Evolutionary conservation across 2,329 filamentous ascomycete species (phyloP).

Genomic region (Aspergillus sergii): DNA sequence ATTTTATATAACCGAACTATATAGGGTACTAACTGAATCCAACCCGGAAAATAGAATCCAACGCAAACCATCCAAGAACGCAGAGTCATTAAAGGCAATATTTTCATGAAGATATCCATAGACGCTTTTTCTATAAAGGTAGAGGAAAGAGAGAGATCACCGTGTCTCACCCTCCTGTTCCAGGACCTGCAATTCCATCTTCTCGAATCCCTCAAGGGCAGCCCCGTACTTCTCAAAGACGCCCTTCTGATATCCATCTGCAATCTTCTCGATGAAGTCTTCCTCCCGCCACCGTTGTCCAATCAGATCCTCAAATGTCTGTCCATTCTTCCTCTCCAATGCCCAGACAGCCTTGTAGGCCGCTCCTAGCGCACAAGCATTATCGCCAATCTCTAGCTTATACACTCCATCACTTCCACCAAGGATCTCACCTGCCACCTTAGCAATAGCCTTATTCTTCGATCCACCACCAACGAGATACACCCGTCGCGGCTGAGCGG

Average conservation of each 20-base stretch:
- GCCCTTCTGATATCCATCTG: slow-evolving; percentile 74
- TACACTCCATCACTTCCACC: slow-evolving; percentile 89
- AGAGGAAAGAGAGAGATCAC: neutral
- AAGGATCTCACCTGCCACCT: slow-evolving; percentile 82
- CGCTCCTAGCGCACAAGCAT: slow-evolving; percentile 89
- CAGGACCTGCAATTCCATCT: slow-evolving; percentile 72
- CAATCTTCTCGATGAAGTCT: slow-evolving; percentile 79
- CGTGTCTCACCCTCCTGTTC: slow-evolving; percentile 29
- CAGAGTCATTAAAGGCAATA: neutral
- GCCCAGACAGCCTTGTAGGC: slow-evolving; percentile 98
- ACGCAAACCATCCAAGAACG: neutral
- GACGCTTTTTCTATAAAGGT: neutral
- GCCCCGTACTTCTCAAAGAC: slow-evolving; percentile 77
- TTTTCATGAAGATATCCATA: neutral
- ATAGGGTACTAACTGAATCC: neutral
- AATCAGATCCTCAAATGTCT: slow-evolving; percentile 88
- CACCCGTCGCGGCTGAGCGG: slow-evolving; percentile 82
- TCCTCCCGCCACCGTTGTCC: slow-evolving; percentile 83
- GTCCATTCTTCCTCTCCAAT: slow-evolving; percentile 64
- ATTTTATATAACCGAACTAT: neutral
- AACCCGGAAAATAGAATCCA: neutral
- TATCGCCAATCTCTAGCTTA: slow-evolving; percentile 89
- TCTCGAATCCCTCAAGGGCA: slow-evolving; percentile 74
- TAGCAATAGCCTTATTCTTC: slow-evolving; percentile 84
- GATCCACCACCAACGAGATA: slow-evolving; percentile 95